Evolutionary conservation across 208 protist species (phyloP).

Genomic region (Crithidia fasciculata): DNA sequence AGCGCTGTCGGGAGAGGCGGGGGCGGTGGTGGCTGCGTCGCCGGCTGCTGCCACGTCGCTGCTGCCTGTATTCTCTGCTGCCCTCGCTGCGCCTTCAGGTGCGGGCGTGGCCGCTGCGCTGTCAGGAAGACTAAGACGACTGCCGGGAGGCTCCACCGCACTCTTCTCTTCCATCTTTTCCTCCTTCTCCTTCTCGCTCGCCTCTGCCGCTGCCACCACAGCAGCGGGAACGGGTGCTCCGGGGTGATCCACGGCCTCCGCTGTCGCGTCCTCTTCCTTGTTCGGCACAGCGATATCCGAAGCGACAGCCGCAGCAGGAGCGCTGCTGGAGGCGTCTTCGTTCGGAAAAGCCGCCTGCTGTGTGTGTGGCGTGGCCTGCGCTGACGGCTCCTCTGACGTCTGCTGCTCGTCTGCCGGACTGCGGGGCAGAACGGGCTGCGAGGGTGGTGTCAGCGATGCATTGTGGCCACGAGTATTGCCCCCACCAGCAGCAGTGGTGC

Average conservation of each 20-base stretch:
- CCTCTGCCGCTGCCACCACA: not conserved
- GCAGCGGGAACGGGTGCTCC: too few relatives aligned
- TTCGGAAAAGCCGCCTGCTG: not conserved
- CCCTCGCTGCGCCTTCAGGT: not conserved
- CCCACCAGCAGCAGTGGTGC: not conserved
- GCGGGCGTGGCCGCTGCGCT: too few relatives aligned
- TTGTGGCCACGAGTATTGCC: not conserved
- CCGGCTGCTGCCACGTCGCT: not conserved
- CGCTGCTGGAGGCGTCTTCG: not conserved
- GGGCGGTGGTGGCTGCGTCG: not conserved
- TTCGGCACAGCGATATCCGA: too few relatives aligned
- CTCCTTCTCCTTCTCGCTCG: too few relatives aligned
- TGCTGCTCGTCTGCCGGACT: constrained; percentile 2
- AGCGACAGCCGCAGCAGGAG: not conserved
- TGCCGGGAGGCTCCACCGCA: too few relatives aligned
- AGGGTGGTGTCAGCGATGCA: not conserved
- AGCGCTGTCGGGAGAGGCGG: not conserved
- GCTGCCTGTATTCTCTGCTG: too few relatives aligned
- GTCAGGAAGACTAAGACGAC: too few relatives aligned
- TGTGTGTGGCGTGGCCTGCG: not conserved
- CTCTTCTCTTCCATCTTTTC: too few relatives aligned
- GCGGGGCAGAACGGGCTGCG: not conserved
- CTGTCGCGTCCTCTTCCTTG: too few relatives aligned
- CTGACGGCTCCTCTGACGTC: constrained; percentile 4
- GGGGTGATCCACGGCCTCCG: too few relatives aligned